phyloP scores from a whole-genome alignment of 2,329 filamentous ascomycete genomes.

The Ophiocordyceps sinensis region DNA sequence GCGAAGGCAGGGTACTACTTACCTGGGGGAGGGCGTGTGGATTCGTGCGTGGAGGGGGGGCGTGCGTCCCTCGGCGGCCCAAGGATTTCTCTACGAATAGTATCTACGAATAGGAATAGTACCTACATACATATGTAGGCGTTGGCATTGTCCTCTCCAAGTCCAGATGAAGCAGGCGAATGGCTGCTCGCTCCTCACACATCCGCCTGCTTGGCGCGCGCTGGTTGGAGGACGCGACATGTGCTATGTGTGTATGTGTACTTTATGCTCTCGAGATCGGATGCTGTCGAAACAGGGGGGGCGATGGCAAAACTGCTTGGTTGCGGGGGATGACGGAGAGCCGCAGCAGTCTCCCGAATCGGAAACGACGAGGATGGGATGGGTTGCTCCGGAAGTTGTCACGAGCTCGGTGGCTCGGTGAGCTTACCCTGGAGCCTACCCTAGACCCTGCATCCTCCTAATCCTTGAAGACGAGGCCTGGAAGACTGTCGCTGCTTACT shows the following conservation, averaged over 20 bases:
- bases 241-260: no score
- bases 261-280: slow-evolving; percentile 1
- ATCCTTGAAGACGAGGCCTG: no score
- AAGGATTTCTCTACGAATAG: no score
- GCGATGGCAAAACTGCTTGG: neutral
- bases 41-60: neutral
- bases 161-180: neutral
- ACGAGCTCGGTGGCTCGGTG: no score
- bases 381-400: no score
- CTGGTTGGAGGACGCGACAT: neutral
- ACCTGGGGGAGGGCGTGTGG: slow-evolving; percentile 8
- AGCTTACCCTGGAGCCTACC: no score
- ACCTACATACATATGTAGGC: no score
- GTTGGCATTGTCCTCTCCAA: no score
- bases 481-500: no score
- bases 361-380: no score
- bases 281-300: slow-evolving; percentile 1
- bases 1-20: slow-evolving; percentile 18
- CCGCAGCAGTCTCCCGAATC: neutral
- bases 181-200: neutral
- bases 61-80: neutral
- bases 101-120: no score
- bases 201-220: neutral
- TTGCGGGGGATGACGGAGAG: neutral
- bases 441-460: no score